Conservation (phyloP, 2,329 filamentous ascomycete species). For the Fusarium pseudonygamai region DNA sequence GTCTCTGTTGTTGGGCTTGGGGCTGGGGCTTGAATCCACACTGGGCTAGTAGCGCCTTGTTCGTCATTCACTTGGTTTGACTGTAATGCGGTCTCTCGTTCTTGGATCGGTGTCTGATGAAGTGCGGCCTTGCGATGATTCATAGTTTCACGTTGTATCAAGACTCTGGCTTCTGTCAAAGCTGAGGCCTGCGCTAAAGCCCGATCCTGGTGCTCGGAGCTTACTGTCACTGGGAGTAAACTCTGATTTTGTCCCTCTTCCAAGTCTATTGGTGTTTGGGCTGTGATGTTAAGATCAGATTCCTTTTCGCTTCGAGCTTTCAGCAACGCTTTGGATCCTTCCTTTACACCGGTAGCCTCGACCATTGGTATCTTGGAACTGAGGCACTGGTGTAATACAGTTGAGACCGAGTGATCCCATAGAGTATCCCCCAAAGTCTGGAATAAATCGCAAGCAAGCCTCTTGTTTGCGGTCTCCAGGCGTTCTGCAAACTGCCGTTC, state of each 20-base stretch:
- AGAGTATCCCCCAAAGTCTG: background rate
- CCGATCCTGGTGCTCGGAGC: rapidly evolving
- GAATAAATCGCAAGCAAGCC: background rate
- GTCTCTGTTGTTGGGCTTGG: background rate
- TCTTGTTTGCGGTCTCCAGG: rapidly evolving
- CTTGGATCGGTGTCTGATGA: rapidly evolving
- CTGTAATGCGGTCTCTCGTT: rapidly evolving
- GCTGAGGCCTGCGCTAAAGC: rapidly evolving
- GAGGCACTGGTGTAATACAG: background rate
- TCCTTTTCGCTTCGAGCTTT: rapidly evolving
- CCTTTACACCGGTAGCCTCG: rapidly evolving
- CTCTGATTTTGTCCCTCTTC: rapidly evolving
- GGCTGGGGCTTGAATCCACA: rapidly evolving
- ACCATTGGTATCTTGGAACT: rapidly evolving
- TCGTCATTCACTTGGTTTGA: rapidly evolving
- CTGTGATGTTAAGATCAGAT: rapidly evolving
- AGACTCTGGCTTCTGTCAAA: rapidly evolving
- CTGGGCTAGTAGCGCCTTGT: rapidly evolving
- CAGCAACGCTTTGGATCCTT: rapidly evolving
- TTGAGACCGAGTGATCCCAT: background rate
- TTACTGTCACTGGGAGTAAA: rapidly evolving
- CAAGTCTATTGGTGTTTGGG: rapidly evolving
- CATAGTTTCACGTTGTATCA: rapidly evolving
- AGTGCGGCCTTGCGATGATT: rapidly evolving
- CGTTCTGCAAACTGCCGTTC: background rate